Evolutionary conservation across 1,139 yeast genomes (phyloP).

Genomic region (Kodamaea plutei): DNA sequence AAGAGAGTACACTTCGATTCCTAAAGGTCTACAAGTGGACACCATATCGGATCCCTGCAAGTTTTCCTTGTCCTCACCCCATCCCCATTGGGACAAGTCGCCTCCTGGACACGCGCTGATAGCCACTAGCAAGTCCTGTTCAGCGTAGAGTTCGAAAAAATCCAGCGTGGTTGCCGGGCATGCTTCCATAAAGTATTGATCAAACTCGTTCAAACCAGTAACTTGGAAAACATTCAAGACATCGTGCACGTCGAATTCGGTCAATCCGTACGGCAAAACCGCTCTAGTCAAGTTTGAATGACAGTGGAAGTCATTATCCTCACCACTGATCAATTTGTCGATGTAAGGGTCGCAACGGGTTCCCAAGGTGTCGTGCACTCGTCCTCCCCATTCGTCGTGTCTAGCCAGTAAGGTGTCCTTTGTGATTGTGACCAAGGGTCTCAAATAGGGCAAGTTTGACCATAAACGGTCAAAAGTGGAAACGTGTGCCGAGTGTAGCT

Average conservation of each 20-base stretch:
- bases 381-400: constrained; percentile 61
- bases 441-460: constrained; percentile 59
- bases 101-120: constrained; percentile 72
- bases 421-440: constrained; percentile 62
- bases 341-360: constrained; percentile 70
- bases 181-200: constrained; percentile 68
- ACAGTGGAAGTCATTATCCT: constrained; percentile 63
- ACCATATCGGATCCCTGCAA: constrained; percentile 50
- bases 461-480: constrained; percentile 59
- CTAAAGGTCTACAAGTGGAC: constrained; percentile 60
- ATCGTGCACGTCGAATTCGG: constrained; percentile 65
- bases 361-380: constrained; percentile 64
- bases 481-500: constrained; percentile 63
- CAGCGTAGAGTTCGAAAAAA: constrained; percentile 65
- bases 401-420: constrained; percentile 55
- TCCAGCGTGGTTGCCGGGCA: constrained; percentile 58
- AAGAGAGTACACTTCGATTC: constrained; percentile 54
- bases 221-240: constrained; percentile 68
- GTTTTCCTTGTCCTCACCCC: constrained; percentile 55
- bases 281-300: constrained; percentile 63
- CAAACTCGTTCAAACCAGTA: constrained; percentile 61
- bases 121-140: constrained; percentile 60
- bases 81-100: constrained; percentile 64
- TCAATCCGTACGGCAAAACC: constrained; percentile 54
- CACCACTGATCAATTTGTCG: constrained; percentile 58